phyloP scores from a whole-genome alignment of 2,329 filamentous ascomycete species.

The Talaromyces sp. region DNA sequence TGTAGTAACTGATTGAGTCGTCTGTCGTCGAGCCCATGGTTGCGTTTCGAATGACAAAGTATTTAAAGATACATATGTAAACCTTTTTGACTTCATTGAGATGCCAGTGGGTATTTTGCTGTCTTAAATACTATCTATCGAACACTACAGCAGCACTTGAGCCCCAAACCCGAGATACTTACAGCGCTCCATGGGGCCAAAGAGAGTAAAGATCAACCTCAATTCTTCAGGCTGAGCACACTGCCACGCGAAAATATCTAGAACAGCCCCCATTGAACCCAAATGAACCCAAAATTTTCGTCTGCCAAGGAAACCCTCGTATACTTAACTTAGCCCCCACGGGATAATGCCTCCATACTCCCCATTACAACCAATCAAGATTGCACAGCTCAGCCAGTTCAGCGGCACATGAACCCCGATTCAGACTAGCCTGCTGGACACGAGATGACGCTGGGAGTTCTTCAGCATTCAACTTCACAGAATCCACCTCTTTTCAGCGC shows the following conservation, averaged over 20 bases:
- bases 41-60: background rate
- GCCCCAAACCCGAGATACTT: too few species aligned
- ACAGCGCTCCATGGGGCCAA: constrained; percentile 10
- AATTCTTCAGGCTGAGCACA: background rate
- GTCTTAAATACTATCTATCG: constrained; percentile 13
- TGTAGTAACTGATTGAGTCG: constrained; percentile 21
- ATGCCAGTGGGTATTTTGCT: background rate
- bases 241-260: background rate
- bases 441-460: background rate
- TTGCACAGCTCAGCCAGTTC: background rate
- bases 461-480: background rate
- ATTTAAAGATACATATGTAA: background rate
- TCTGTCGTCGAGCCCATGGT: constrained; percentile 12
- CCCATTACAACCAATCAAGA: constrained; percentile 8
- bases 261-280: background rate
- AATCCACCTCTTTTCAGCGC: too few species aligned
- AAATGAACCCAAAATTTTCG: background rate
- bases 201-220: constrained; percentile 1
- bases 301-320: too few species aligned
- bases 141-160: too few species aligned
- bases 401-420: constrained; percentile 18
- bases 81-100: background rate
- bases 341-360: background rate
- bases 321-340: too few species aligned
- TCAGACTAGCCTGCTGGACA: constrained; percentile 12